Percentiles rank a stretch among this genome's conserved stretches.
Conservation (phyloP, 768 basidiomycete genomes). For the Daedaleopsis sinensis region DNA sequence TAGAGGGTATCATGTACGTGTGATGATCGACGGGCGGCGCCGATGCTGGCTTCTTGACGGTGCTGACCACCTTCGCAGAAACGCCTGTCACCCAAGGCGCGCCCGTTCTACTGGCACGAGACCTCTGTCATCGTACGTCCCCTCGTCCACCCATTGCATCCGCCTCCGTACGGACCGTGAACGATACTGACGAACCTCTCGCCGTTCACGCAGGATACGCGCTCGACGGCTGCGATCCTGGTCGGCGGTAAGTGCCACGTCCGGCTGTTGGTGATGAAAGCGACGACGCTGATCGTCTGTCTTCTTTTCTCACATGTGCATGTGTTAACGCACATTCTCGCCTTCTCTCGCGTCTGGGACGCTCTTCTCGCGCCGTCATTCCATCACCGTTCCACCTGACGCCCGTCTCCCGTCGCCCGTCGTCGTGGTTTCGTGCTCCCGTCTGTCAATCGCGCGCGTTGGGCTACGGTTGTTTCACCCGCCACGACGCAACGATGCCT, state of each 20-base stretch:
- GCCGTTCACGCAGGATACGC: conserved; percentile 36
- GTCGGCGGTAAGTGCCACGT: conserved; percentile 30
- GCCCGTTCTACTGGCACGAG: conserved; percentile 69
- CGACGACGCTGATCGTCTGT: not conserved
- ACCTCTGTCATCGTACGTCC: conserved; percentile 69
- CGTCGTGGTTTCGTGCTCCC: not conserved
- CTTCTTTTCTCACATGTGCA: not conserved
- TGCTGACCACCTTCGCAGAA: conserved; percentile 40
- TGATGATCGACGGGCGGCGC: not conserved
- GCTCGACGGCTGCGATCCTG: conserved; percentile 41
- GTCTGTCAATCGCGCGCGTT: not conserved
- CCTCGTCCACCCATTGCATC: not conserved
- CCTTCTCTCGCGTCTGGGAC: not conserved
- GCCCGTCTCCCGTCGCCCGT: not conserved
- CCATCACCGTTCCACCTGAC: too few species aligned
- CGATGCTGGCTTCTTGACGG: not conserved
- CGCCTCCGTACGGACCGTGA: not conserved
- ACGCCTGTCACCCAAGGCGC: conserved; percentile 54
- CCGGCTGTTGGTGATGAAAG: not conserved
- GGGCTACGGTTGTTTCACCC: too few species aligned
- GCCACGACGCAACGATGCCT: too few species aligned
- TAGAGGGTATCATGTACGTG: conserved; percentile 57
- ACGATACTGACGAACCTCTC: not conserved
- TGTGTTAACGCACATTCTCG: not conserved
- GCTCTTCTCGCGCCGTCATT: not conserved